Percentiles rank a stretch among this genome's conserved stretches.
Evolutionary conservation across 2,329 filamentous ascomycete genomes (phyloP).

Genomic region (Tolypocladium capitatum): DNA sequence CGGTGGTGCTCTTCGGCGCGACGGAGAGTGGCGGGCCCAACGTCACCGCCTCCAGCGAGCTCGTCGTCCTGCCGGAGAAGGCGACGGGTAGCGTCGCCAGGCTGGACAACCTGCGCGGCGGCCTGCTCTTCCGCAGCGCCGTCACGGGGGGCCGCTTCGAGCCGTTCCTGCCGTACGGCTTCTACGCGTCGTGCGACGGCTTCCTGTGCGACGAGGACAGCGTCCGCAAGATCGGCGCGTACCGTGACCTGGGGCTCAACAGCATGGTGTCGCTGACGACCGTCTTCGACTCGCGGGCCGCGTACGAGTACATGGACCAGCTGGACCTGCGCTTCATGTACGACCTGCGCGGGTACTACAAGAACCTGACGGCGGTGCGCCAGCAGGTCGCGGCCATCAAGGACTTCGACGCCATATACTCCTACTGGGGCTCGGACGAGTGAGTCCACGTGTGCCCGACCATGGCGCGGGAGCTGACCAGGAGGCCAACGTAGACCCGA

Average conservation of each 20-base stretch:
- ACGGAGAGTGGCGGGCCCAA: constrained; percentile 16
- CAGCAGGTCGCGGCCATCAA: constrained; percentile 26
- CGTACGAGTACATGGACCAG: constrained; percentile 25
- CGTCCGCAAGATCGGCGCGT: constrained; percentile 17
- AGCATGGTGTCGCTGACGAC: constrained; percentile 29
- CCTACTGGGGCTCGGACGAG: constrained; percentile 34
- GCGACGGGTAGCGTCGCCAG: constrained; percentile 27
- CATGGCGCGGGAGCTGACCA: neutral
- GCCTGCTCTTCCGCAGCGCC: constrained; percentile 24
- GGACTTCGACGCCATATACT: constrained; percentile 25
- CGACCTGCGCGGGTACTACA: constrained; percentile 29
- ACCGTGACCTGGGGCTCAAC: constrained; percentile 26
- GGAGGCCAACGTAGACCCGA: constrained; percentile 28
- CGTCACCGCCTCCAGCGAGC: constrained; percentile 21
- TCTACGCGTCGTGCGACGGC: constrained; percentile 28
- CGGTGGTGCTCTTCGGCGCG: constrained; percentile 23
- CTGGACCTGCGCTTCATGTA: constrained; percentile 29
- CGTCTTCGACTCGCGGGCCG: constrained; percentile 20
- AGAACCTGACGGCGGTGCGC: constrained; percentile 26
- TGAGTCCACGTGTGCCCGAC: constrained; percentile 9
- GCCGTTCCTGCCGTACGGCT: constrained; percentile 31
- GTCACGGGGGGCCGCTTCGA: constrained; percentile 21
- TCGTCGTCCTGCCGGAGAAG: constrained; percentile 30
- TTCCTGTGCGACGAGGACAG: constrained; percentile 27
- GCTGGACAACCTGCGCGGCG: constrained; percentile 31